Evolutionary conservation across 2,329 filamentous ascomycete species (phyloP).

Genomic region (Pseudogymnoascus sp.): DNA sequence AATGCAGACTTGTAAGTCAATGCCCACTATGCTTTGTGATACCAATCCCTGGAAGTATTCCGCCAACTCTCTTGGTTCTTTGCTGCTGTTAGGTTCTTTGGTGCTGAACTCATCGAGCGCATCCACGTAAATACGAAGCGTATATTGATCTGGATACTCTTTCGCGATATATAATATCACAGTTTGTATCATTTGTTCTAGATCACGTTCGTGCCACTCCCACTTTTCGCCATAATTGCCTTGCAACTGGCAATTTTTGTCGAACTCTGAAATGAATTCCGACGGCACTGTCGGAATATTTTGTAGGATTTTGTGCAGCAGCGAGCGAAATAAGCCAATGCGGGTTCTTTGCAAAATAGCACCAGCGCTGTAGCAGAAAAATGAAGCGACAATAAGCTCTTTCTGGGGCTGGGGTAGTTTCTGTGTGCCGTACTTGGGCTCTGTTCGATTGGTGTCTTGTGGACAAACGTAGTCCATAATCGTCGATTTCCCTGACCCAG

Average conservation of each 20-base stretch:
- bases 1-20: background rate
- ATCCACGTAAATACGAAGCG: conserved; percentile 29
- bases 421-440: background rate
- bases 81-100: background rate
- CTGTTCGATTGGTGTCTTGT: background rate
- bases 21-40: background rate
- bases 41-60: background rate
- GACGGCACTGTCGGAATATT: background rate
- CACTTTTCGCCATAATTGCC: background rate
- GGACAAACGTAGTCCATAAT: conserved; percentile 18
- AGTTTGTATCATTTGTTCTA: background rate
- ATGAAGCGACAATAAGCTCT: background rate
- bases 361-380: background rate
- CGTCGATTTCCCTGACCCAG: conserved; percentile 17
- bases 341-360: background rate
- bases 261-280: background rate
- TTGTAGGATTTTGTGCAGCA: conserved; percentile 41
- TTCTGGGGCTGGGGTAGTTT: background rate
- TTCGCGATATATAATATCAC: background rate
- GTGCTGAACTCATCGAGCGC: conserved; percentile 31
- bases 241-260: background rate
- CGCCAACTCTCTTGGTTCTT: background rate
- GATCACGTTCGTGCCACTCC: background rate
- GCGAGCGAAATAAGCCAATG: conserved; percentile 43
- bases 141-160: background rate